These are phyloP conservation scores for Wallacemonas sp. DNA, from an alignment of 208 protist species.

Conservation along the genomic window DNA sequence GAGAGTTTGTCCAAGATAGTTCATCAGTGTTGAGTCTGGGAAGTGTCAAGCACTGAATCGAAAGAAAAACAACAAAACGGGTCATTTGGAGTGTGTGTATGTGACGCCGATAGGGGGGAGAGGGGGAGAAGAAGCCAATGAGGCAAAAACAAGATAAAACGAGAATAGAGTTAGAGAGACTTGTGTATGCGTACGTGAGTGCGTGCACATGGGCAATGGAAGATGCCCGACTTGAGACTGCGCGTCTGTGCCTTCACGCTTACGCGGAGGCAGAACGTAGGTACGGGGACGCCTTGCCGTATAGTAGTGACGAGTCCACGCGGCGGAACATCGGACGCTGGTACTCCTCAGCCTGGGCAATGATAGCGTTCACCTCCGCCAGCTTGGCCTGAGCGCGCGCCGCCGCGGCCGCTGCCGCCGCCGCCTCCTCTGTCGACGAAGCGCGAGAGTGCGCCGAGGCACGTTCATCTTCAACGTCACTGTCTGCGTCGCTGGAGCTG, in stretches of 20 bases:
- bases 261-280: neutral
- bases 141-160: neutral
- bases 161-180: no score
- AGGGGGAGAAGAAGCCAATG: neutral
- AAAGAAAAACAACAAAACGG: neutral
- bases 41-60: neutral
- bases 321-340: constrained; percentile 17
- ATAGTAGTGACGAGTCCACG: neutral
- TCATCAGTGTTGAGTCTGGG: neutral
- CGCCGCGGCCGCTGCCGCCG: neutral
- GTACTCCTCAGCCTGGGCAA: constrained; percentile 11
- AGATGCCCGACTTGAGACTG: no score
- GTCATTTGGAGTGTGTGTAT: no score
- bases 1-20: no score
- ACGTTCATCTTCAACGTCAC: neutral
- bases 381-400: neutral
- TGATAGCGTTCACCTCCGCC: constrained; percentile 1
- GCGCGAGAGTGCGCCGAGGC: neutral
- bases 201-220: no score
- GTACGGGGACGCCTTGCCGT: neutral
- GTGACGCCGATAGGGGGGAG: neutral
- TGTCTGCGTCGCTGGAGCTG: neutral
- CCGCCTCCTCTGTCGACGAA: neutral
- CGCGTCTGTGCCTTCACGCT: no score
- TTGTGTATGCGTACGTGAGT: no score